A percentile compares a stretch with the other conserved stretches of the same genome.
Evolutionary conservation across 1,284 basidiomycete species (phyloP).

Genomic region (Tremellales sp.): DNA sequence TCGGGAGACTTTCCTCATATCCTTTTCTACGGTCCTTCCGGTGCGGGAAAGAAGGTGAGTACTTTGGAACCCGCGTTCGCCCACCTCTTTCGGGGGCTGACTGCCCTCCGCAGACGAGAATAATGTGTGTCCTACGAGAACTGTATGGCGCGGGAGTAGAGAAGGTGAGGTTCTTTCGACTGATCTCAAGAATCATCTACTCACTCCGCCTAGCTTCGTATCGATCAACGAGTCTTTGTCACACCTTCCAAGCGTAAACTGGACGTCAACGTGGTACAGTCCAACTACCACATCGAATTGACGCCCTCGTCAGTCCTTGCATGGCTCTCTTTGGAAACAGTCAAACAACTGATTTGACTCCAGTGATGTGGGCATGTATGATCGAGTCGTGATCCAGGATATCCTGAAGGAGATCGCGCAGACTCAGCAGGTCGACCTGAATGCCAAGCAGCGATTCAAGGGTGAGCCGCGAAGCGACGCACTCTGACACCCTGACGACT

Average conservation of each 20-base stretch:
- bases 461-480: conserved; percentile 53
- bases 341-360: not conserved
- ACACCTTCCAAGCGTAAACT: conserved; percentile 93
- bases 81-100: conserved; percentile 6
- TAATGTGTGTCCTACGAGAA: conserved; percentile 81
- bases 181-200: not conserved
- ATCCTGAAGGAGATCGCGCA: conserved; percentile 98
- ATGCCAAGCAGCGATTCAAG: conserved; percentile 94
- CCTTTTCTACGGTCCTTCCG: conserved; percentile 95
- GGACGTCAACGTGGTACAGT: conserved; percentile 95
- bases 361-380: conserved; percentile 94
- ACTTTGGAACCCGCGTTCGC: not conserved
- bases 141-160: conserved; percentile 90
- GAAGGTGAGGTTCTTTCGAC: conserved; percentile 58
- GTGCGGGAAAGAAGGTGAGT: conserved; percentile 83
- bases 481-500: not conserved
- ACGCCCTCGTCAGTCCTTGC: conserved; percentile 75
- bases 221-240: conserved; percentile 94
- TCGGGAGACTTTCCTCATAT: conserved; percentile 96
- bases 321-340: not conserved
- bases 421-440: conserved; percentile 95
- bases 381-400: conserved; percentile 93
- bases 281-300: conserved; percentile 96
- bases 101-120: conserved; percentile 60
- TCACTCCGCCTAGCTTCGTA: conserved; percentile 70